Conservation (phyloP, 2,329 filamentous ascomycete species). For the Fusarium pseudocircinatum region DNA sequence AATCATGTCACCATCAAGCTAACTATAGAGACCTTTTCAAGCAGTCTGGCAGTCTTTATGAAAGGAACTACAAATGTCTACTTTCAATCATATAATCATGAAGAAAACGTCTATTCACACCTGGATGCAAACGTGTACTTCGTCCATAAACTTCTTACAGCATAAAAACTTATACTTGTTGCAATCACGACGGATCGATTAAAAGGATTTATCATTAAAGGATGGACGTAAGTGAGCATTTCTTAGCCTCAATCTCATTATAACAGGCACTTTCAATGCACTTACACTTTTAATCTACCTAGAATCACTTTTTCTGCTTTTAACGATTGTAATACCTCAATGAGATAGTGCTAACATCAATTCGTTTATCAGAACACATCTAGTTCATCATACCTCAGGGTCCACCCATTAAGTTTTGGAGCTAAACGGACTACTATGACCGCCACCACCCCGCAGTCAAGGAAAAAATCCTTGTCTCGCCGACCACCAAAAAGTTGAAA, state of each 20-base stretch:
- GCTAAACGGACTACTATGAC: conserved; percentile 17
- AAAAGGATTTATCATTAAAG: background rate
- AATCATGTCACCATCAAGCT: background rate
- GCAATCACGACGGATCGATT: background rate
- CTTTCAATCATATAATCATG: background rate
- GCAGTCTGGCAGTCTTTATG: background rate
- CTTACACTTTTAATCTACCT: background rate
- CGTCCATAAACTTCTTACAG: background rate
- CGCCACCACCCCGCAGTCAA: conserved; percentile 43
- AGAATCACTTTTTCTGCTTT: background rate
- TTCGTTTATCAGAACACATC: background rate
- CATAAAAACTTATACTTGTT: background rate
- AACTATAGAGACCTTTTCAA: background rate
- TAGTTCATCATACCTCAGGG: background rate
- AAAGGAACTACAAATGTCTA: background rate
- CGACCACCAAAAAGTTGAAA: conserved; percentile 25
- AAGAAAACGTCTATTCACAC: background rate
- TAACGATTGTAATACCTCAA: too few species aligned
- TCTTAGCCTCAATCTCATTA: background rate
- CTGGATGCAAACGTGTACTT: background rate
- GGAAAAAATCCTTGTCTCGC: conserved; percentile 37
- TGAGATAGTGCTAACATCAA: background rate
- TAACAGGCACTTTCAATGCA: background rate
- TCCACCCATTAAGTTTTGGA: background rate
- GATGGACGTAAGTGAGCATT: background rate